Conservation (phyloP, 2,329 filamentous ascomycete genomes). For the Harringtonia lauricola region DNA sequence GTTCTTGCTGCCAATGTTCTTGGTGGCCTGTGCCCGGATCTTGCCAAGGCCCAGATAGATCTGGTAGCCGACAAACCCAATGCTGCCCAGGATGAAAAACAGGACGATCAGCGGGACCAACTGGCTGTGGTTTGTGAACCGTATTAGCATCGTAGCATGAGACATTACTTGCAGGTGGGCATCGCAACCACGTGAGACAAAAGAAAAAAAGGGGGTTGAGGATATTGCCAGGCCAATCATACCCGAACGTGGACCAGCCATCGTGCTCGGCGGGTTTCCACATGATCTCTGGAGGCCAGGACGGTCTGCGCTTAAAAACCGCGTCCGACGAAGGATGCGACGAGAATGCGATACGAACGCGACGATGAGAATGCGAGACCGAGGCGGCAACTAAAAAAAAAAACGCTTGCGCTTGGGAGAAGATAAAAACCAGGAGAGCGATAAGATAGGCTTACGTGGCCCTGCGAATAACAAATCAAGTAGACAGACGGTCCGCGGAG, state of each 20-base stretch:
- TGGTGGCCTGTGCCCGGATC: constrained; percentile 52
- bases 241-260: background rate
- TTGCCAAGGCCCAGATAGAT: constrained; percentile 58
- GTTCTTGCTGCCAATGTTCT: constrained; percentile 66
- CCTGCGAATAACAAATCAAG: no score
- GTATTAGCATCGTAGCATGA: constrained; percentile 10
- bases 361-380: no score
- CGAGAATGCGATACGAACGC: background rate
- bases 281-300: background rate
- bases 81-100: constrained; percentile 41
- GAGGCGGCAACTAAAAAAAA: no score
- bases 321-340: no score
- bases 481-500: no score
- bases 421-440: no score
- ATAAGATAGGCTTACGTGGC: no score
- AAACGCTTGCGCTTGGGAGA: no score
- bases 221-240: background rate
- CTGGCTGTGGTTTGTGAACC: constrained; percentile 31
- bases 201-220: background rate
- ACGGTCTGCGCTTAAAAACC: no score
- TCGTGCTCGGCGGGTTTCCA: background rate
- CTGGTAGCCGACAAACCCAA: constrained; percentile 59
- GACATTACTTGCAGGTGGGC: no score
- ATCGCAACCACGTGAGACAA: background rate
- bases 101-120: constrained; percentile 58